These are phyloP conservation scores for Coemansia sp. DNA, from an alignment of 192 early-diverging fungal genomes.

Conservation along the genomic window DNA sequence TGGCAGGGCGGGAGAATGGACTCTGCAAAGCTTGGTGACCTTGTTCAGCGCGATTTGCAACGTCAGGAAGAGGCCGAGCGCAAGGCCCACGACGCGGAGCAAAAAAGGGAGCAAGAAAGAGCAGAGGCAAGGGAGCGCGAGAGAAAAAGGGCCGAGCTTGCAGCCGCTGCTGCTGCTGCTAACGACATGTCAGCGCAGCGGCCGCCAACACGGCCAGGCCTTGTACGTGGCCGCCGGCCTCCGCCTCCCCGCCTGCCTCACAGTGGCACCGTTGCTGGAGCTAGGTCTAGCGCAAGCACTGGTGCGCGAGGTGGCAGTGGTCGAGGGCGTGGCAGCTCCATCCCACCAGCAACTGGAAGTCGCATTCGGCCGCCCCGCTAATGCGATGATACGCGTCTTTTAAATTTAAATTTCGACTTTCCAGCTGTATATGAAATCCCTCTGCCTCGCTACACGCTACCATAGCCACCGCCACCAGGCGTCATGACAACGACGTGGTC, in stretches of 20 bases:
- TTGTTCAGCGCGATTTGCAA: conserved; percentile 27
- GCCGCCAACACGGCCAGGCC: conserved; percentile 10
- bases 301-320: conserved; percentile 14
- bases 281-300: background rate
- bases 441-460: background rate
- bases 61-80: conserved; percentile 36
- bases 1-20: conserved; percentile 55
- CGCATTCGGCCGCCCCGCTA: conserved; percentile 36
- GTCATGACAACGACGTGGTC: conserved; percentile 85
- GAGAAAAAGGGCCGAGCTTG: conserved; percentile 24
- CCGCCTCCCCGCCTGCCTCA: conserved; percentile 12
- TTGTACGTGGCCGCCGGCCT: conserved; percentile 14
- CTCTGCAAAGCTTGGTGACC: conserved; percentile 21
- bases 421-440: background rate
- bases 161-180: background rate
- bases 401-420: background rate
- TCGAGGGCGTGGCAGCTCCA: conserved; percentile 16
- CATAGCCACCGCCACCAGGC: conserved; percentile 91
- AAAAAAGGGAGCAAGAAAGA: conserved; percentile 10
- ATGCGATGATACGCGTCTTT: background rate
- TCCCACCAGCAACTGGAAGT: conserved; percentile 17
- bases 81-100: conserved; percentile 11
- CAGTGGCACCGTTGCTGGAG: conserved; percentile 2
- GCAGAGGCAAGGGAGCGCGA: conserved; percentile 42
- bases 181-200: conserved; percentile 7